Conservation (phyloP, 495 filamentous ascomycete genomes). For the Penicillium subrubescens region DNA sequence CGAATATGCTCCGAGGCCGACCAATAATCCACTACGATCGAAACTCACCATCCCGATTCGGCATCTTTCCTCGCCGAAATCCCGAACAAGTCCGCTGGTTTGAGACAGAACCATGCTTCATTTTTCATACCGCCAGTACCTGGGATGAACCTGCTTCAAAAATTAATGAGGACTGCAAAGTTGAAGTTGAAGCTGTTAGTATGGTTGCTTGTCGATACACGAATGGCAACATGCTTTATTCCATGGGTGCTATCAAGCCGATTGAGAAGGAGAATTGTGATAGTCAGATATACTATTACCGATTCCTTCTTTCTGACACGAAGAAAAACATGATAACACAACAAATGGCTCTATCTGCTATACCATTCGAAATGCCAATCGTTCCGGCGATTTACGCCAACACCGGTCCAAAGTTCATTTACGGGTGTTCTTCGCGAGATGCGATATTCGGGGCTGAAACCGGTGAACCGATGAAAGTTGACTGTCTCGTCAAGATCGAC, state of each 20-base stretch:
- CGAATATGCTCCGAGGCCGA: slow-evolving; percentile 53
- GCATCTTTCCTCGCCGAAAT: slow-evolving; percentile 61
- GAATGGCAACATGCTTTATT: slow-evolving; percentile 59
- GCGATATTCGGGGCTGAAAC: slow-evolving; percentile 4
- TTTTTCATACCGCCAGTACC: slow-evolving; percentile 69
- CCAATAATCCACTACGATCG: slow-evolving; percentile 59
- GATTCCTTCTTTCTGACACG: slow-evolving; percentile 36
- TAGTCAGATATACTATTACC: slow-evolving; percentile 67
- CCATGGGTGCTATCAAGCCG: slow-evolving; percentile 54
- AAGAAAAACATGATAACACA: not conserved
- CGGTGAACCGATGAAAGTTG: slow-evolving; percentile 9
- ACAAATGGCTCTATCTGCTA: slow-evolving; percentile 11
- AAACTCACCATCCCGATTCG: slow-evolving; percentile 55
- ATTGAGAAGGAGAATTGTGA: slow-evolving; percentile 58
- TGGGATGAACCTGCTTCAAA: slow-evolving; percentile 49
- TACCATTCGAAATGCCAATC: slow-evolving; percentile 15
- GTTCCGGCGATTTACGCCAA: not conserved
- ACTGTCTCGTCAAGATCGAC: slow-evolving; percentile 14
- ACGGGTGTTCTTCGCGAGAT: slow-evolving; percentile 12
- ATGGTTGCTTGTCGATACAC: slow-evolving; percentile 65
- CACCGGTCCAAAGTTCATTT: slow-evolving; percentile 1
- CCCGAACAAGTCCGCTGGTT: slow-evolving; percentile 61
- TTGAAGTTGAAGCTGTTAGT: slow-evolving; percentile 43
- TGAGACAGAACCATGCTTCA: slow-evolving; percentile 62
- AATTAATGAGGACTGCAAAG: slow-evolving; percentile 1